phyloP scores from a whole-genome alignment of 2,329 filamentous ascomycete species.

The Pochonia chlamydosporia region DNA sequence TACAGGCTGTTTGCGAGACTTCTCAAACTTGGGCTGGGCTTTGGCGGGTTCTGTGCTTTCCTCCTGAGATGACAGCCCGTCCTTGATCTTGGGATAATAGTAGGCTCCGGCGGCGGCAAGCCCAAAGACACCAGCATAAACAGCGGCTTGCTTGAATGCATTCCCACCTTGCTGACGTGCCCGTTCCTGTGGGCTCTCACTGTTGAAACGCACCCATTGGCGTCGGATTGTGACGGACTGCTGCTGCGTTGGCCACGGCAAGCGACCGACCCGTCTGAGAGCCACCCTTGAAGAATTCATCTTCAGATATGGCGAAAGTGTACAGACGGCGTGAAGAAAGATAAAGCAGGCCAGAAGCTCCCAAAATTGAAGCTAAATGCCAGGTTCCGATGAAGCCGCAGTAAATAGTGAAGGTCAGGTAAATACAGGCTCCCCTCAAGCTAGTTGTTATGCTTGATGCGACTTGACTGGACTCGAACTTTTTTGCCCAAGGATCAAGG shows the following conservation, averaged over 20 bases:
- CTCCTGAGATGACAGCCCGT: constrained; percentile 13
- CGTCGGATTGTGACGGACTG: constrained; percentile 15
- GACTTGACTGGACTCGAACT: too few species aligned
- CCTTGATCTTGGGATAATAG: constrained; percentile 30
- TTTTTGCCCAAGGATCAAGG: not conserved
- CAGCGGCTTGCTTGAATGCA: constrained; percentile 8
- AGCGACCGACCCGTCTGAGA: constrained; percentile 20
- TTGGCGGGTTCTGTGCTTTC: constrained; percentile 18
- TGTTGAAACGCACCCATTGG: constrained; percentile 25
- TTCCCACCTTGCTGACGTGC: constrained; percentile 20
- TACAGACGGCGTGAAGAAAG: not conserved
- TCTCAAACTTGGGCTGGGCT: constrained; percentile 63
- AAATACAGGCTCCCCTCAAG: too few species aligned
- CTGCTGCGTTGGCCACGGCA: constrained; percentile 18
- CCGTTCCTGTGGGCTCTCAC: constrained; percentile 13
- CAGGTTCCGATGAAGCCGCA: not conserved
- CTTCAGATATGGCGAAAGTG: not conserved
- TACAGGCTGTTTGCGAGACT: constrained; percentile 47
- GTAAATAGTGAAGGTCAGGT: too few species aligned
- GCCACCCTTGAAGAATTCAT: constrained; percentile 27
- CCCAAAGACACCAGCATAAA: constrained; percentile 29
- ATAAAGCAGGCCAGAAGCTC: not conserved
- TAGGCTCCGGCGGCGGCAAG: constrained; percentile 32
- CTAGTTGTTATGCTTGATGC: too few species aligned
- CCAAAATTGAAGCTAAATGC: not conserved